Evolutionary conservation across 2,329 filamentous ascomycete genomes (phyloP), one percentile per base, ranked within the genome.

Genomic region (Aspergillus fischeri): DNA sequence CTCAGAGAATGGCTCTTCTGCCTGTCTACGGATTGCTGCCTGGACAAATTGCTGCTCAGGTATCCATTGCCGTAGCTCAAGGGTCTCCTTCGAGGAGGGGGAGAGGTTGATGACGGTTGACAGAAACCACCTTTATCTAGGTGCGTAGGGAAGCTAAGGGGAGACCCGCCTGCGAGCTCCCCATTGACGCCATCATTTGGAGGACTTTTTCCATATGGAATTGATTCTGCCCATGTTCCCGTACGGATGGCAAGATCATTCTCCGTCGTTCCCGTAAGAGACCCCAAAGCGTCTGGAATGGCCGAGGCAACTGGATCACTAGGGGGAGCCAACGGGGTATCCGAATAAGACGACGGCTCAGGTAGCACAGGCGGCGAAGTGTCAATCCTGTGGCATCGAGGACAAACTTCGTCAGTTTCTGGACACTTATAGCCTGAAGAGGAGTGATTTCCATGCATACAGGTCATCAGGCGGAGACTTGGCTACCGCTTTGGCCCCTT

Each of bases 201-300:
- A n/a, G 77, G 76, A 48, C 75, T 78, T 54, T 75, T 75, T 24
- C 75, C 74, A 63, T 72, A 77, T 0, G 77, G 75, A n/a, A 78
- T 71, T 11, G 74, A 72, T 53, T 73, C 72, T 38, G 75, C 72
- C 77, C 77, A 79, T n/a, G 71, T 75, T 62, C 73, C 73, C 4
- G 75, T 78, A 47, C 74, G 68, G 44, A 67, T 64, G 32, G 64
- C 65, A 7, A 74, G 66, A 49, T 77, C 73, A 45, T 67, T 70
- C 21, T 72, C 70, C 6, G 65, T 63, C 17, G 67, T 63, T 27
- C 68, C 67, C 50, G 61, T 63, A 29, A 74, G 61, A 14, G 72
- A 68, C 21, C 65, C 73, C 17, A 77, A 65, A 17, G 71, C 71
- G 58, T 74, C 71, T 49, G 77, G 67, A n/a, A 72, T 69, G 11